Percentiles rank a stretch among this genome's conserved stretches.
phyloP scores from a whole-genome alignment of 2,329 filamentous ascomycete species.

The Bipolaris sorokiniana region DNA sequence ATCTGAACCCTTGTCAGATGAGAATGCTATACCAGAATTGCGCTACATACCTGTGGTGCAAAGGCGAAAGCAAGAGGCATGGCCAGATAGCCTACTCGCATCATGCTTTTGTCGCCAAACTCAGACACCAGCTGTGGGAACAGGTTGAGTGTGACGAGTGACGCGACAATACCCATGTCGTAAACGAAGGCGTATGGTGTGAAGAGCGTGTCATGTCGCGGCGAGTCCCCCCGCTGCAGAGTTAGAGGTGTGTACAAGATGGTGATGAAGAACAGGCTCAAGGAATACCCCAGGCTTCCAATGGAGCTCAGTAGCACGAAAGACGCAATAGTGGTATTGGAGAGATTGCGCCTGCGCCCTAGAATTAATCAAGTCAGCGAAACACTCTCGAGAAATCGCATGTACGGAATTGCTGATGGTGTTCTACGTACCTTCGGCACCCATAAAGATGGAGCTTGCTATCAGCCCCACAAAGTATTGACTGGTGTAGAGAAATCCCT shows the following conservation, averaged over 20 bases:
- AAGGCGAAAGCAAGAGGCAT: conserved; percentile 48
- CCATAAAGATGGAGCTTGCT: conserved; percentile 64
- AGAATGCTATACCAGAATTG: background rate
- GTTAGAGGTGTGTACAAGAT: conserved; percentile 63
- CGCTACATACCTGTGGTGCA: conserved; percentile 36
- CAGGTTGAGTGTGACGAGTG: conserved; percentile 56
- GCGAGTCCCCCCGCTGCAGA: conserved; percentile 43
- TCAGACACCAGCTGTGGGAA: conserved; percentile 35
- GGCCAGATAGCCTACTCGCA: conserved; percentile 35
- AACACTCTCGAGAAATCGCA: background rate
- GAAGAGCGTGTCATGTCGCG: conserved; percentile 41
- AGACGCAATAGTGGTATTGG: conserved; percentile 56
- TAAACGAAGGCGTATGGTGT: conserved; percentile 43
- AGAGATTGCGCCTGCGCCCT: conserved; percentile 62
- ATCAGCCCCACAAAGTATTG: conserved; percentile 63
- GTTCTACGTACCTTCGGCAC: conserved; percentile 58
- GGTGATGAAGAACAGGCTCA: conserved; percentile 68
- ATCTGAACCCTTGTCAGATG: conserved; percentile 32
- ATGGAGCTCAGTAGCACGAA: conserved; percentile 66
- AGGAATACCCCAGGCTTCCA: conserved; percentile 65
- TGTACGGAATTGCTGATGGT: background rate
- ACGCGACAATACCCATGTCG: conserved; percentile 53
- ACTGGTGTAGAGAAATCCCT: conserved; percentile 67
- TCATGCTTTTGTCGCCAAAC: conserved; percentile 28
- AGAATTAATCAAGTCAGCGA: conserved; percentile 5